Evolutionary conservation across 2,329 filamentous ascomycete species (phyloP).

Genomic region (Neobulgaria alba): DNA sequence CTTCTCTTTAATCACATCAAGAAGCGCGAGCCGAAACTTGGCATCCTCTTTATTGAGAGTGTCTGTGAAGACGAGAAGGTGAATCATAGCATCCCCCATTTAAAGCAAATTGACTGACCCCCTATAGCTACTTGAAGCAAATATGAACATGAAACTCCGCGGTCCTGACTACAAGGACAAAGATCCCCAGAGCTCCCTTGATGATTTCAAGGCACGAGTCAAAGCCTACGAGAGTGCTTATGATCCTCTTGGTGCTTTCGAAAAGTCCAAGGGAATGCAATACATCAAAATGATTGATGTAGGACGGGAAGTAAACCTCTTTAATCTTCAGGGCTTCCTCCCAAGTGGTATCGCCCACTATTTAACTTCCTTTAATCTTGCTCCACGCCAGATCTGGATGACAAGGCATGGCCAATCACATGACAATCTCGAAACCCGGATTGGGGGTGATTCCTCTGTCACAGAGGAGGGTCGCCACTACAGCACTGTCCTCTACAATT

Average conservation of each 20-base stretch:
- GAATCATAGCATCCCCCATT: conserved; percentile 15
- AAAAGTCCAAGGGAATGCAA: conserved; percentile 83
- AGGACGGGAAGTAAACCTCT: conserved; percentile 84
- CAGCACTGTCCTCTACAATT: conserved; percentile 68
- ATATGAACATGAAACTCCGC: conserved; percentile 93
- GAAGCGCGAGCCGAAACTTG: conserved; percentile 73
- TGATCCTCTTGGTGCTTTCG: conserved; percentile 79
- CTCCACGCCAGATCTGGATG: conserved; percentile 95
- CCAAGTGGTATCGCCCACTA: conserved; percentile 91
- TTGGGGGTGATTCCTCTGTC: conserved; percentile 82
- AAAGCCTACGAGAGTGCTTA: conserved; percentile 92
- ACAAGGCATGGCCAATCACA: conserved; percentile 86
- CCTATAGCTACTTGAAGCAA: conserved; percentile 68
- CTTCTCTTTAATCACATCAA: conserved; percentile 78
- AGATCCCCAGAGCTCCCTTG: conserved; percentile 74
- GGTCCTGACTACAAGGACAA: conserved; percentile 95
- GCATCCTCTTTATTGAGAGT: conserved; percentile 91
- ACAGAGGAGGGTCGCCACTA: conserved; percentile 75
- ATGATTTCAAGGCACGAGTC: conserved; percentile 89
- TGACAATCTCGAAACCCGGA: conserved; percentile 80
- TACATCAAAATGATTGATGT: conserved; percentile 98
- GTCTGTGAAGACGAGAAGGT: conserved; percentile 75
- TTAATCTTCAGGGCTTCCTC: conserved; percentile 85
- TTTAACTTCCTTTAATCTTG: conserved; percentile 91
- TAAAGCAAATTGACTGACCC: not conserved